Percentiles rank a stretch among this genome's conserved stretches.
phyloP scores from a whole-genome alignment of 75 land plant genomes.

The Adiantum capillusveneris region DNA sequence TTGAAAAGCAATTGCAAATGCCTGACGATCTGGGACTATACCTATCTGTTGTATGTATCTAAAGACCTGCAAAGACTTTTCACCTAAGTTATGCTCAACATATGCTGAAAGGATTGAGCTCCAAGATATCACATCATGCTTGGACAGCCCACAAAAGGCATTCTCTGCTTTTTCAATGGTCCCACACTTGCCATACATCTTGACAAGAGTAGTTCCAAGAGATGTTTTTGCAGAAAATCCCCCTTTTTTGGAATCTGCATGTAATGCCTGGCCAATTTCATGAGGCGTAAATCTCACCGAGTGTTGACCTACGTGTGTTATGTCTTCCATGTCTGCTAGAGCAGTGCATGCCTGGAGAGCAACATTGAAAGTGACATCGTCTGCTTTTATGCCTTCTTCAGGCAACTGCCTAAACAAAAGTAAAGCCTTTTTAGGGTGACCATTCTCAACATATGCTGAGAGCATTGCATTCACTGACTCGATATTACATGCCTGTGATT shows the following conservation, averaged over 20 bases:
- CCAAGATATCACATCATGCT: conserved; percentile 21
- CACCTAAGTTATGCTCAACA: conserved; percentile 7
- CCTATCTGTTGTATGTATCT: conserved; percentile 6
- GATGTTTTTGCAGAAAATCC: conserved; percentile 11
- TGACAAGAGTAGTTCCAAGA: conserved; percentile 24
- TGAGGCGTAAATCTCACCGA: background rate
- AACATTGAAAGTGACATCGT: conserved; percentile 43
- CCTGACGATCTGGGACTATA: conserved; percentile 4
- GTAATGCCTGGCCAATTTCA: conserved; percentile 1
- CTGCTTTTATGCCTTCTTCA: conserved; percentile 21
- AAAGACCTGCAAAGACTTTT: background rate
- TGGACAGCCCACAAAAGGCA: conserved; percentile 22
- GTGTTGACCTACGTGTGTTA: background rate
- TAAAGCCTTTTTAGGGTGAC: conserved; percentile 39
- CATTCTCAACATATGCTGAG: conserved; percentile 25
- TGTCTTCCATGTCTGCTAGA: background rate
- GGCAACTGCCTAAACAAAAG: conserved; percentile 30
- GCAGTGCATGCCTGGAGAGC: conserved; percentile 31
- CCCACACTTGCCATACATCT: conserved; percentile 20
- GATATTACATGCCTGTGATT: conserved; percentile 26
- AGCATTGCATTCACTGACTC: conserved; percentile 40
- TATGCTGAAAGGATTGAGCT: conserved; percentile 3
- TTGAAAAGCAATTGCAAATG: conserved; percentile 22
- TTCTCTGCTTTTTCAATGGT: conserved; percentile 20
- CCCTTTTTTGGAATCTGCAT: conserved; percentile 7